Evolutionary conservation across 2,329 filamentous ascomycete species (phyloP).

Genomic region (Xenosphaeropsis pyriputrescens): DNA sequence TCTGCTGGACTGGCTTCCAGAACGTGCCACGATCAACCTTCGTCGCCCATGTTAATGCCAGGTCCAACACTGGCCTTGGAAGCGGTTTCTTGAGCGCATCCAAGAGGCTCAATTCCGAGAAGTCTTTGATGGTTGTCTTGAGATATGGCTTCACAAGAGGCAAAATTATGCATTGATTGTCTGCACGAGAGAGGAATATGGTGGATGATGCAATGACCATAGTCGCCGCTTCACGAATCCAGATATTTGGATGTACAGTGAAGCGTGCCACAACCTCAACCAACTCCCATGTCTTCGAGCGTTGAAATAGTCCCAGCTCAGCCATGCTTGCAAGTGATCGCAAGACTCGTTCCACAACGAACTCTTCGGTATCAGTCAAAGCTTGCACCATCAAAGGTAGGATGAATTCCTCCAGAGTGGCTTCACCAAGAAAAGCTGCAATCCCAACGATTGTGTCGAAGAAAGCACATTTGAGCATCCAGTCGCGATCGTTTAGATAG

Average conservation of each 20-base stretch:
- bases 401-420: conserved; percentile 87
- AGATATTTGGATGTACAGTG: conserved; percentile 84
- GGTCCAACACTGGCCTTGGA: conserved; percentile 66
- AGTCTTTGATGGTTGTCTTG: conserved; percentile 54
- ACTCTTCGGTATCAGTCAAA: conserved; percentile 82
- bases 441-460: conserved; percentile 93
- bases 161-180: conserved; percentile 68
- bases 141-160: conserved; percentile 73
- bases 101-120: conserved; percentile 60
- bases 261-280: conserved; percentile 74
- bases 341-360: conserved; percentile 81
- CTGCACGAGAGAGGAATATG: conserved; percentile 61
- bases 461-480: conserved; percentile 92
- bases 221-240: conserved; percentile 82
- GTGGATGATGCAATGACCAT: conserved; percentile 71
- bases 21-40: conserved; percentile 73
- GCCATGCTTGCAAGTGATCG: conserved; percentile 82
- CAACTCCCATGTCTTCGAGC: conserved; percentile 74
- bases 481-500: conserved; percentile 90
- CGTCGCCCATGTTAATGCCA: conserved; percentile 72
- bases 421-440: conserved; percentile 76
- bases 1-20: conserved; percentile 64
- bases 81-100: conserved; percentile 75
- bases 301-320: conserved; percentile 72
- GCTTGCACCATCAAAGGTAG: conserved; percentile 92